Percentiles rank a stretch among this genome's conserved stretches.
These are phyloP conservation scores for Nicotiana rustica DNA, from an alignment of 305 asterid species.

Conservation along the genomic window DNA sequence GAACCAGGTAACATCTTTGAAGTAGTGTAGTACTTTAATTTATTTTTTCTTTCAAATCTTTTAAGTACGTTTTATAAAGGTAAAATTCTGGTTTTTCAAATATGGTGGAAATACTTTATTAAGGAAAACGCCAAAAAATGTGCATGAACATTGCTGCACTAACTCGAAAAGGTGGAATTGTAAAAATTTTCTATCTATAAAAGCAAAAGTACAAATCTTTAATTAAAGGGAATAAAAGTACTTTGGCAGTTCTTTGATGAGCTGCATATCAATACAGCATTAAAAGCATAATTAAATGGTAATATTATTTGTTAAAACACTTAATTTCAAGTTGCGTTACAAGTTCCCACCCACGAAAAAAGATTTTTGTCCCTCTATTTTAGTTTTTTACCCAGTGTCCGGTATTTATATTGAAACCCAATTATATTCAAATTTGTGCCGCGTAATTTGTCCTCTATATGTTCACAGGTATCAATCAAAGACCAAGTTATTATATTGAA, in stretches of 20 bases:
- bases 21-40: background rate
- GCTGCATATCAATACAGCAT: slow-evolving; percentile 45
- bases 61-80: background rate
- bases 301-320: background rate
- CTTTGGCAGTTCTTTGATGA: background rate
- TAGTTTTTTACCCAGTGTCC: too few species aligned
- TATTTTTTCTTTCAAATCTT: too few species aligned
- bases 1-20: background rate
- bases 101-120: slow-evolving; percentile 10
- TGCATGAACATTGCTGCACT: slow-evolving; percentile 45
- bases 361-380: background rate
- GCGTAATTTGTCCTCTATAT: too few species aligned
- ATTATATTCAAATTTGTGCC: too few species aligned
- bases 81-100: background rate
- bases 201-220: slow-evolving; percentile 40
- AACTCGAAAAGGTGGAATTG: slow-evolving; percentile 27
- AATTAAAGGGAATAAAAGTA: background rate
- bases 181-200: slow-evolving; percentile 5
- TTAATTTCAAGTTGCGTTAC: background rate
- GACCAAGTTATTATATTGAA: background rate
- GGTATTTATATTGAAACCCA: too few species aligned
- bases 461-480: background rate
- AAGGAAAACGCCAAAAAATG: slow-evolving; percentile 33
- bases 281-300: slow-evolving; percentile 40
- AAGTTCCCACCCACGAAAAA: slow-evolving; percentile 35